Conservation (phyloP, 2,329 filamentous ascomycete species). For the Alternaria sp. region DNA sequence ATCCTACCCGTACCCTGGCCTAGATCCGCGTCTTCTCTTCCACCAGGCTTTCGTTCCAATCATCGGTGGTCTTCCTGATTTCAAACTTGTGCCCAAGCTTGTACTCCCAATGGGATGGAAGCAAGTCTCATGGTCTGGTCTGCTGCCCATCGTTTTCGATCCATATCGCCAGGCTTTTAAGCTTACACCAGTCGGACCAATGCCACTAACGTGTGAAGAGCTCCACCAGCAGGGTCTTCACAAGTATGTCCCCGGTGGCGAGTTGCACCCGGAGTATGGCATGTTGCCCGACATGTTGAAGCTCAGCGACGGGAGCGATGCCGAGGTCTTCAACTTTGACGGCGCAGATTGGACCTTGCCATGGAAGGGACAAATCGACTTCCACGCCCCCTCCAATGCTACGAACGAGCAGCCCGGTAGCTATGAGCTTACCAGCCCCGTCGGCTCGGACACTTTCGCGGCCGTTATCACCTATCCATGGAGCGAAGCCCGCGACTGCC, state of each 20-base stretch:
- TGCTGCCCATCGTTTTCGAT: constrained; percentile 26
- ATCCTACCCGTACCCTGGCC: constrained; percentile 19
- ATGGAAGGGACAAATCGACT: constrained; percentile 6
- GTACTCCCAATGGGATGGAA: constrained; percentile 20
- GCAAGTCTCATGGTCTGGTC: constrained; percentile 21
- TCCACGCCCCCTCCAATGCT: neutral
- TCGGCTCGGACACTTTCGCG: neutral
- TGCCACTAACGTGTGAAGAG: constrained; percentile 29
- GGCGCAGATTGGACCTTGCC: constrained; percentile 18
- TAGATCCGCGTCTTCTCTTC: constrained; percentile 24
- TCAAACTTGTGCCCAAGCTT: constrained; percentile 2
- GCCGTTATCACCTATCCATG: neutral
- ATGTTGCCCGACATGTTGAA: constrained; percentile 11
- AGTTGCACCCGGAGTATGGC: constrained; percentile 19
- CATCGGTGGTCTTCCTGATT: constrained; percentile 20
- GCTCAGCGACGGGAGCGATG: constrained; percentile 22
- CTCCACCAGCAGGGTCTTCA: constrained; percentile 21
- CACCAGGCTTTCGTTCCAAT: constrained; percentile 16
- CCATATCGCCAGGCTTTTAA: constrained; percentile 26
- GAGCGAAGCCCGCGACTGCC: neutral
- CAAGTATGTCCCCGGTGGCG: constrained; percentile 23
- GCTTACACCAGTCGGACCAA: constrained; percentile 23
- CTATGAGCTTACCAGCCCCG: neutral
- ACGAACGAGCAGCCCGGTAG: neutral
- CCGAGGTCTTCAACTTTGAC: constrained; percentile 24